Conservation (phyloP, 805 yeast species). For the Metschnikowia santaceciliae region DNA sequence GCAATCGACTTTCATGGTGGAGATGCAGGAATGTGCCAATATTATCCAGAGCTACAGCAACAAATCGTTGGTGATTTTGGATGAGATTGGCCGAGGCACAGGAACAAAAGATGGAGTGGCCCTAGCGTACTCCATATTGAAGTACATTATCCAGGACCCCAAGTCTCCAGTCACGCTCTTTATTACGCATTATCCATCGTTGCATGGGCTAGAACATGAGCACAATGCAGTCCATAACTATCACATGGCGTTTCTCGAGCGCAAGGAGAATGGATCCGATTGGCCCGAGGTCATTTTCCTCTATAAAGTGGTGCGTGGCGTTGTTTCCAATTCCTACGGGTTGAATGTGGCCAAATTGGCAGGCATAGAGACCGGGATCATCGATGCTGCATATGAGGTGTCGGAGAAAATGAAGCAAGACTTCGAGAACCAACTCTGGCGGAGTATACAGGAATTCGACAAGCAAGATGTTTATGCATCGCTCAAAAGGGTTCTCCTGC, state of each 20-base stretch:
- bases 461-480: slow-evolving; percentile 2
- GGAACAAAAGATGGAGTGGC: slow-evolving; percentile 69
- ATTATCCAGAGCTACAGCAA: slow-evolving; percentile 52
- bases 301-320: slow-evolving; percentile 36
- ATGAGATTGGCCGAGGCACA: slow-evolving; percentile 85
- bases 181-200: slow-evolving; percentile 78
- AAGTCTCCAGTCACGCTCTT: slow-evolving; percentile 59
- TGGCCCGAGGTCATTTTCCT: slow-evolving; percentile 39
- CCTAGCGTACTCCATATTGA: slow-evolving; percentile 69
- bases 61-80: slow-evolving; percentile 60
- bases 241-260: slow-evolving; percentile 65
- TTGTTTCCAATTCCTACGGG: slow-evolving; percentile 65
- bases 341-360: slow-evolving; percentile 82
- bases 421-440: slow-evolving; percentile 19
- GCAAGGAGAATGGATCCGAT: slow-evolving; percentile 16
- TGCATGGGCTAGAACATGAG: slow-evolving; percentile 48
- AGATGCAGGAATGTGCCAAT: slow-evolving; percentile 60
- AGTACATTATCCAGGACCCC: slow-evolving; percentile 44
- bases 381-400: slow-evolving; percentile 40
- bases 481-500: neutral
- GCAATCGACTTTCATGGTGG: slow-evolving; percentile 81
- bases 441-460: slow-evolving; percentile 1
- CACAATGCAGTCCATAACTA: slow-evolving; percentile 49
- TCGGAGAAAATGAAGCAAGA: slow-evolving; percentile 31
- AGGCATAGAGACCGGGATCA: slow-evolving; percentile 46